A percentile compares a stretch with the other conserved stretches of the same genome.
These are phyloP conservation scores for Cercophora sp. DNA, from an alignment of 495 filamentous ascomycete species.

Conservation along the genomic window DNA sequence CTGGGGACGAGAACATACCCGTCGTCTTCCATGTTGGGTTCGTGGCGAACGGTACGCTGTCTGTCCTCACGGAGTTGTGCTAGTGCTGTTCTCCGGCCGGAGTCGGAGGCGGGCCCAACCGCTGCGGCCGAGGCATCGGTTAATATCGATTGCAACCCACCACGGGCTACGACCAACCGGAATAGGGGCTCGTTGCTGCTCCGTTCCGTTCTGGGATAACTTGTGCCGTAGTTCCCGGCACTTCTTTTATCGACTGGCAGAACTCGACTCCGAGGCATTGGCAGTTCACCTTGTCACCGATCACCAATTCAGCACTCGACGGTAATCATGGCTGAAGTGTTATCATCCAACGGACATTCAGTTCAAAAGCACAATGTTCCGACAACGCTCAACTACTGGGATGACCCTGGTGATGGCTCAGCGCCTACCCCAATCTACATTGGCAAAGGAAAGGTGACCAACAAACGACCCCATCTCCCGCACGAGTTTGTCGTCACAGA, in stretches of 20 bases:
- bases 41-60: neutral
- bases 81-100: neutral
- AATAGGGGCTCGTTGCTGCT: neutral
- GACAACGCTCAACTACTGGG: slow-evolving; percentile 58
- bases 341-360: too few relatives aligned
- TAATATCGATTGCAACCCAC: neutral
- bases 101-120: neutral
- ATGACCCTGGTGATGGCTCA: slow-evolving; percentile 58
- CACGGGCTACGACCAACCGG: neutral
- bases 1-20: slow-evolving; percentile 13
- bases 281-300: too few relatives aligned
- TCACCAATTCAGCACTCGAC: too few relatives aligned
- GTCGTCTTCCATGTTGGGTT: neutral
- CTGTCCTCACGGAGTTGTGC: neutral
- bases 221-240: slow-evolving; percentile 1
- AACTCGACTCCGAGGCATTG: too few relatives aligned
- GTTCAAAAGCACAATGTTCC: slow-evolving; percentile 39
- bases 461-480: slow-evolving; percentile 44
- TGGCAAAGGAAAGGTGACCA: slow-evolving; percentile 25
- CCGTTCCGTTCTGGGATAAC: neutral
- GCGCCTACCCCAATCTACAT: slow-evolving; percentile 50
- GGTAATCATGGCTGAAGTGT: too few relatives aligned
- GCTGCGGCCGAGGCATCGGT: neutral
- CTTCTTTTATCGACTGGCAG: too few relatives aligned
- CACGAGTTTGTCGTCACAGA: slow-evolving; percentile 38